These are phyloP conservation scores for Nymphaea colorata DNA, from an alignment of 164 flowering plant genomes.

Conservation along the genomic window DNA sequence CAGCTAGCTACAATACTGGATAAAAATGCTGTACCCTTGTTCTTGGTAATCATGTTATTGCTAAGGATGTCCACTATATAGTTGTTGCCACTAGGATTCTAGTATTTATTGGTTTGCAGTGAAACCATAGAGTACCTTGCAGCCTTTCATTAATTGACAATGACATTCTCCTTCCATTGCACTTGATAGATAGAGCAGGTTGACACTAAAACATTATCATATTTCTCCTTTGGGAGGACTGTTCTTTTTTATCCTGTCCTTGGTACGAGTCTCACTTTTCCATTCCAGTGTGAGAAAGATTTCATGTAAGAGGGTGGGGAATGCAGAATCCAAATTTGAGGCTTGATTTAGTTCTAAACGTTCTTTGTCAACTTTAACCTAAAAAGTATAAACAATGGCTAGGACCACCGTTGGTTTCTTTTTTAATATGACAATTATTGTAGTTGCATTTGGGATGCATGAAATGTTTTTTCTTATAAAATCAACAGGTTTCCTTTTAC, in stretches of 20 bases:
- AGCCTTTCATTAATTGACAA: too few relatives aligned
- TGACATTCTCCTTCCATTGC: too few relatives aligned
- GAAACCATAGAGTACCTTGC: too few relatives aligned
- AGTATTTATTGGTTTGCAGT: too few relatives aligned
- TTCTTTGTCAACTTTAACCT: too few relatives aligned
- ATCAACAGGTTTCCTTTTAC: conserved; percentile 77
- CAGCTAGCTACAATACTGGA: background rate
- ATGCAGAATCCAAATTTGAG: background rate
- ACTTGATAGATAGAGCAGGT: too few relatives aligned
- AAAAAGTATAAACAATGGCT: background rate
- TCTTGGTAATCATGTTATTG: background rate
- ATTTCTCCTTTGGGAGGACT: too few relatives aligned
- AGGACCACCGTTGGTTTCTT: background rate
- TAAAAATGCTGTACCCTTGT: background rate
- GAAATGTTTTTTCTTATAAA: background rate
- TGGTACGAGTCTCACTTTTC: background rate
- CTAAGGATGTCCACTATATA: too few relatives aligned
- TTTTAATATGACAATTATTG: too few relatives aligned
- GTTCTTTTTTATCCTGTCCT: background rate
- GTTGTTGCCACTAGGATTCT: too few relatives aligned
- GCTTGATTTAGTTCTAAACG: background rate
- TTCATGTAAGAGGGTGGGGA: too few relatives aligned
- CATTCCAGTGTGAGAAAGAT: background rate
- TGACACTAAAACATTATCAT: too few relatives aligned
- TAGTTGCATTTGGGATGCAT: background rate